Evolutionary conservation across 1,284 basidiomycete species (phyloP).

Genomic region (Ceratobasidium sp.): DNA sequence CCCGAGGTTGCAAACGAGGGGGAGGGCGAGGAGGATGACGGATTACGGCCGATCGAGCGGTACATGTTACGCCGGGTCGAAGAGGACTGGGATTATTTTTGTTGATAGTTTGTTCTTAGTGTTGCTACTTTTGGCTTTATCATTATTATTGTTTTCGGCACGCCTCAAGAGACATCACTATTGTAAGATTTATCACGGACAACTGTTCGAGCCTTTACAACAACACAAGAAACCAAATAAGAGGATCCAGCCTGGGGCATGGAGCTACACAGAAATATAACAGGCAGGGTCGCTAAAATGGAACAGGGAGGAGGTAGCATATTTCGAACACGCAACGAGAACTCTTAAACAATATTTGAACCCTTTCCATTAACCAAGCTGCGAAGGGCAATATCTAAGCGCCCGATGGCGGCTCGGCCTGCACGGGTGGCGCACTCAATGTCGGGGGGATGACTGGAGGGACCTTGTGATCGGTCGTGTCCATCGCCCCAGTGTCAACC

Average conservation of each 20-base stretch:
- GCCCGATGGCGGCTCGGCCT: slow-evolving; percentile 16
- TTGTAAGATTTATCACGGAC: slow-evolving; percentile 13
- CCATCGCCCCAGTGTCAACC: slow-evolving; percentile 12
- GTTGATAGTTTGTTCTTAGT: slow-evolving; percentile 7
- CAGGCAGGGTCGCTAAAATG: background rate
- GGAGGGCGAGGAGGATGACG: slow-evolving; percentile 61
- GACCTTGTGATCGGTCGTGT: background rate
- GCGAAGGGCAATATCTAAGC: slow-evolving; percentile 28
- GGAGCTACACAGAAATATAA: slow-evolving; percentile 8
- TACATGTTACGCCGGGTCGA: slow-evolving; percentile 87
- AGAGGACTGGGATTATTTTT: slow-evolving; percentile 81
- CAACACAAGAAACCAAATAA: slow-evolving; percentile 22
- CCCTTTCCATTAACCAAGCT: background rate
- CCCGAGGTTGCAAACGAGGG: slow-evolving; percentile 52
- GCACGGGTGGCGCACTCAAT: slow-evolving; percentile 17
- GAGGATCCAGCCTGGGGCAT: slow-evolving; percentile 16
- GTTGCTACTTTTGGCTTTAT: slow-evolving; percentile 29
- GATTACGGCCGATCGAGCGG: slow-evolving; percentile 68
- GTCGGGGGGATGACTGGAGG: slow-evolving; percentile 6
- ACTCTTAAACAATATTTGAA: background rate
- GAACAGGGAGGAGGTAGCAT: background rate
- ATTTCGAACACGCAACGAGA: background rate
- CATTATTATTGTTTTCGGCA: slow-evolving; percentile 43
- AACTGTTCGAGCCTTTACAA: slow-evolving; percentile 16
- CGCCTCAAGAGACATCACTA: background rate